Evolutionary conservation across 1,284 basidiomycete genomes (phyloP), one percentile per base, ranked within the genome.

Genomic region (Heimioporus retisporus): DNA sequence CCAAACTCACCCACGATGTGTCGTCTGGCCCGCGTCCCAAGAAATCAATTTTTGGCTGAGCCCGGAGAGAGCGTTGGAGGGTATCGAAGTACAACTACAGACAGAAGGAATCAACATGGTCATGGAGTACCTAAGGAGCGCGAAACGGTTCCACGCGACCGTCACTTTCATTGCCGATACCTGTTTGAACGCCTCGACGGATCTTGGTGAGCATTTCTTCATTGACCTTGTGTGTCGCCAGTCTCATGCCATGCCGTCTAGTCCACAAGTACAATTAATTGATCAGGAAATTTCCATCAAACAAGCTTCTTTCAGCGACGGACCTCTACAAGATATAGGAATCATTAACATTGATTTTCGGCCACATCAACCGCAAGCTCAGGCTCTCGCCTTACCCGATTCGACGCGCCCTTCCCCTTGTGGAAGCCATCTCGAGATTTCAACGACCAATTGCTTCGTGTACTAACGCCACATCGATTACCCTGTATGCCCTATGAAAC

Each of bases 21-120:
- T 88, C 92, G 2, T 95, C 94, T 3, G 98, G 97, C 2, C 97
- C 0, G 97, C 98, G 3, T 97, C 96, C 1, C 98, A 99, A 76
- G 97, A 99, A 79, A 96, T 99, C 84, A 99, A 99, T 81, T 99
- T 99, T 77, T 99, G 98, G 97, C 83, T 98, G 44, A 95, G 93
- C 77, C 88, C 98, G 81, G 97, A 99, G 78, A 87, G 94, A 62
- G 97, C 97, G 2, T 81, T 99, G 68, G 97, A 99, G 75, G 92
- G 89, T 1, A 98, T 99, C 75, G 97, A 99, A 77, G 84, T 89
- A 2, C 98, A 99, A 77, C 85, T 99, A 63, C 87, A 93, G 68
- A 95, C 95, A 70, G 96, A 98, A 64, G 95, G 96, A 76, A 95
- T 99, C 67, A 90, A 90, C 61, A 91, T 99, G 86, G 96, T 98